phyloP scores from a whole-genome alignment of 192 early-diverging fungal genomes.

The Backusella tarrabulga region DNA sequence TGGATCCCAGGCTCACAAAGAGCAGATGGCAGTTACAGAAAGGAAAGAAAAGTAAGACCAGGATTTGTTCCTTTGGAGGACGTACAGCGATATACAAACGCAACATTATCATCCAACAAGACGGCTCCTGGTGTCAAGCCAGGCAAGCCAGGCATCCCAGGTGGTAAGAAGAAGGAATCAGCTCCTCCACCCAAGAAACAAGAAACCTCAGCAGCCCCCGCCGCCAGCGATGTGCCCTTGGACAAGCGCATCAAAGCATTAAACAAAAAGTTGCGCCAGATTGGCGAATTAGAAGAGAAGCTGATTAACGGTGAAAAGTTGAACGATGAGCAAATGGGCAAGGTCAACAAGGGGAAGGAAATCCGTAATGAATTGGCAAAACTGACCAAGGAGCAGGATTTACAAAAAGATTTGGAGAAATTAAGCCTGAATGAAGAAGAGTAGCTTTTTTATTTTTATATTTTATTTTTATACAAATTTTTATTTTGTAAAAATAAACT shows the following conservation, averaged over 20 bases:
- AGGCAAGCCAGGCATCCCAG: constrained; percentile 11
- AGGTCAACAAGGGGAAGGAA: constrained; percentile 51
- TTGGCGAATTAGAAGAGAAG: constrained; percentile 58
- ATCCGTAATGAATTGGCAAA: constrained; percentile 40
- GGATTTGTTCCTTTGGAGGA: constrained; percentile 71
- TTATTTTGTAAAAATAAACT: not conserved
- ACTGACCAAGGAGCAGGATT: constrained; percentile 11
- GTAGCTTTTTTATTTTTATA: not conserved
- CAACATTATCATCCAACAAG: constrained; percentile 35
- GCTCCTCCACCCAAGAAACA: constrained; percentile 14
- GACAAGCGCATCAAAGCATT: constrained; percentile 59
- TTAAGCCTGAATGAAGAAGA: not conserved
- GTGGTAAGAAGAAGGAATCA: constrained; percentile 2
- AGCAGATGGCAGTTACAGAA: constrained; percentile 67
- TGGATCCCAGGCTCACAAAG: constrained; percentile 62
- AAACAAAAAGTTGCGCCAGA: constrained; percentile 70
- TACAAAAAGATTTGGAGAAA: not conserved
- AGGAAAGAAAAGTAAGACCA: constrained; percentile 67
- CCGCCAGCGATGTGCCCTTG: not conserved
- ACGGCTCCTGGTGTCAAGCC: not conserved
- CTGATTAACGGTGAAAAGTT: constrained; percentile 44
- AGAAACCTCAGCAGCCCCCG: not conserved
- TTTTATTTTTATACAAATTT: not conserved
- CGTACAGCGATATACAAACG: constrained; percentile 59
- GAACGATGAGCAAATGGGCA: constrained; percentile 59